Conservation (phyloP, 176 grass and related monocot genomes). For the Oropetium thomaeum region DNA sequence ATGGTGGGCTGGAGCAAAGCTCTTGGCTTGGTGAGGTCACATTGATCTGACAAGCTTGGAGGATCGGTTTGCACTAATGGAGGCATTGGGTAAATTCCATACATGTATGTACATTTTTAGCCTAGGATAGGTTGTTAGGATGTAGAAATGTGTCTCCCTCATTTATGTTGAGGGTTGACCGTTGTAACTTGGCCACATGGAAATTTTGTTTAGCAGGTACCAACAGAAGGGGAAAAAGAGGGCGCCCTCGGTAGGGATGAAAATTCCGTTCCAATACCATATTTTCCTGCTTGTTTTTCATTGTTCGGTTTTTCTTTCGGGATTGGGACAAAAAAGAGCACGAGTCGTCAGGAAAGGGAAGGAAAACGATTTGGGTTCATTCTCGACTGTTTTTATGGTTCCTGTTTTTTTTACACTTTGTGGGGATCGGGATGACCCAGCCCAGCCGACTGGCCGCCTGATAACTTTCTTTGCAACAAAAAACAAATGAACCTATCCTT, state of each 20-base stretch:
- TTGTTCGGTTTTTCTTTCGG: too few relatives aligned
- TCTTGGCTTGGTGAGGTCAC: slow-evolving; percentile 35
- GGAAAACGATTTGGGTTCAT: too few relatives aligned
- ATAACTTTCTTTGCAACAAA: too few relatives aligned
- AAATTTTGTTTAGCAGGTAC: slow-evolving; percentile 60
- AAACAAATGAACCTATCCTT: too few relatives aligned
- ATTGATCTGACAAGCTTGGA: slow-evolving; percentile 31
- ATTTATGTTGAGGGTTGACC: slow-evolving; percentile 29
- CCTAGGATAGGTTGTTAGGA: slow-evolving; percentile 49
- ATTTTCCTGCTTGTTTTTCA: too few relatives aligned
- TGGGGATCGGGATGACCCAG: too few relatives aligned
- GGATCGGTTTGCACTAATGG: slow-evolving; percentile 38
- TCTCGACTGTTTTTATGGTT: too few relatives aligned
- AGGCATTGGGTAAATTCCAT: slow-evolving; percentile 54
- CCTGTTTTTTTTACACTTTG: too few relatives aligned
- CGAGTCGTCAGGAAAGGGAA: too few relatives aligned
- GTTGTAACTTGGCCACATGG: slow-evolving; percentile 52
- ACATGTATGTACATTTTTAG: slow-evolving; percentile 71
- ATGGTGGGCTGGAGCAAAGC: slow-evolving; percentile 23
- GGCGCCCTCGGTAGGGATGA: slow-evolving; percentile 4
- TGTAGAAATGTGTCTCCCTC: slow-evolving; percentile 38
- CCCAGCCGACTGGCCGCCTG: too few relatives aligned
- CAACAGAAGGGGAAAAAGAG: slow-evolving; percentile 30
- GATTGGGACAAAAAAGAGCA: too few relatives aligned
- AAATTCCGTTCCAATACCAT: too few relatives aligned